Base-by-base conservation (phyloP, 169 alveolate species). In the Toxoplasma gondii region DNA sequence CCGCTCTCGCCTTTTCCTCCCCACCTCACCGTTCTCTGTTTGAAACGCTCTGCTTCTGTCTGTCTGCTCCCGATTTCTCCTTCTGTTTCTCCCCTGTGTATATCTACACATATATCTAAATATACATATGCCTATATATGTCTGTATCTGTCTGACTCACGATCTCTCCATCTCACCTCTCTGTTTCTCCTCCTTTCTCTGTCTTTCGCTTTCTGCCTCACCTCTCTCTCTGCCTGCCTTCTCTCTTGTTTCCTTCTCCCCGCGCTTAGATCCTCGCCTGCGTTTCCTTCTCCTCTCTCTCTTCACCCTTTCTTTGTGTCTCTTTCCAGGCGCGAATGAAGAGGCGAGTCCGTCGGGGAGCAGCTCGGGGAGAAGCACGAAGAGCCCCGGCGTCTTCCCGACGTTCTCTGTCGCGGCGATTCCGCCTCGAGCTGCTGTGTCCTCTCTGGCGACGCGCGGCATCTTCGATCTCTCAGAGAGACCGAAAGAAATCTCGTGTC, bases 401-500 rank as follows among this genome's bases (percentile, higher is more conserved):
- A 64, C 74, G 4, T 64, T 64, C 74, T 64, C 74, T 7, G 74
- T 64, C 22, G 74, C n/a, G 9, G 7, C 74, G 74, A 16, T 64
- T 7, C 74, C 24, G 74, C 74, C 74, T 16, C 74, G 24, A 7
- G 74, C 74, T 12, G 7, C 74, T 10, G 86, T 19, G 45, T 17
- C 86, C 9, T 31, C 90, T 4, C 4, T 43, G 22, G 64, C 90
- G 24, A 82, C 69, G n/a, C 90, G 90, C 7, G 90, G 64, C 31
- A 43, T 38, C 64, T 82, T 43, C 64, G 90, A 44, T 9, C 16
- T 82, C 29, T 17, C 44, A 78, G 90, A 82, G 90, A 9, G 90
- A 12, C 90, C 90, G 24, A 12, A 49, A 36, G 90, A 82, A 82
- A 41, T 82, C 5, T 82, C 90, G 36, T 82, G 90, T 24, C 90